Evolutionary conservation across 202 grass and related monocot genomes (phyloP).

Genomic region (Dendrocalamus latiflorus): DNA sequence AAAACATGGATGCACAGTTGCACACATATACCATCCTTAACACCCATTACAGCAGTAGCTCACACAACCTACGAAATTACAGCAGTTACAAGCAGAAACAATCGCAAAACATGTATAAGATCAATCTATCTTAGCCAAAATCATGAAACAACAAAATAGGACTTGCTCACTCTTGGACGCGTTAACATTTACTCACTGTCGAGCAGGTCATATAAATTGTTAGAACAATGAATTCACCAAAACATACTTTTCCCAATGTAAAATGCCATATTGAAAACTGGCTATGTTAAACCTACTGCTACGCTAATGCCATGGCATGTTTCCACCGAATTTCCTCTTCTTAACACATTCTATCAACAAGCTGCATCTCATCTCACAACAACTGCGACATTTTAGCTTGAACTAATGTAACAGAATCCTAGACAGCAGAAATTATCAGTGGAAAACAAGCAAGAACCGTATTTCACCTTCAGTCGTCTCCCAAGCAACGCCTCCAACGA

Average conservation of each 20-base stretch:
- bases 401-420: background rate
- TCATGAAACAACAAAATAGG: background rate
- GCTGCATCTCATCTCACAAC: background rate
- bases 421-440: background rate
- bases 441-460: background rate
- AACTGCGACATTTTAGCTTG: background rate
- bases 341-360: background rate
- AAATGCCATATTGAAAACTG: background rate
- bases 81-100: background rate
- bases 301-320: background rate
- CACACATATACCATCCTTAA: background rate
- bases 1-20: background rate
- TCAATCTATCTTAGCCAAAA: background rate
- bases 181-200: background rate
- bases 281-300: background rate
- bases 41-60: background rate
- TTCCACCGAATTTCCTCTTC: background rate
- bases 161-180: too few relatives aligned
- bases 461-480: conserved; percentile 80
- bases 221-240: too few relatives aligned
- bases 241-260: background rate
- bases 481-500: conserved; percentile 93
- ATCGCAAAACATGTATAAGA: background rate
- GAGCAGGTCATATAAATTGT: too few relatives aligned
- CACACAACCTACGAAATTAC: background rate